Conservation (phyloP, 306 rosid species). For the Glycine soja region DNA sequence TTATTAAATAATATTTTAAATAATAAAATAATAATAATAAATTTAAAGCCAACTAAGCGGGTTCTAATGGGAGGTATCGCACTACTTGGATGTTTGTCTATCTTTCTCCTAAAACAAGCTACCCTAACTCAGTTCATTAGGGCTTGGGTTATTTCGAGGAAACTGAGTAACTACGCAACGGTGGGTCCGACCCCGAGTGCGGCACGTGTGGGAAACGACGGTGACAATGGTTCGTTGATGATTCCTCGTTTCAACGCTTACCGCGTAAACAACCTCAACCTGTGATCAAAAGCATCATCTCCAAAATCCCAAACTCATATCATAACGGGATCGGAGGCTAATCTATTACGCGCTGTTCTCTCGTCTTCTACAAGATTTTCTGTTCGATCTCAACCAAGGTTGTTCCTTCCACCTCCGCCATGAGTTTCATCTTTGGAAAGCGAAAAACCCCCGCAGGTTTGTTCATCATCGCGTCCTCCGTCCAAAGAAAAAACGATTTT, state of each 20-base stretch:
- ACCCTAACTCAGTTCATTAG: no score
- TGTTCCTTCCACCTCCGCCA: slow-evolving; percentile 47
- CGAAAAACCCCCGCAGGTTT: slow-evolving; percentile 93
- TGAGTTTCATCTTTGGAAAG: slow-evolving; percentile 97
- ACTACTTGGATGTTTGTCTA: no score
- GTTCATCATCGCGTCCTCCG: no score
- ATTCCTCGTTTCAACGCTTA: slow-evolving; percentile 48
- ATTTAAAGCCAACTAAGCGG: no score
- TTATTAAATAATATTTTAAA: no score
- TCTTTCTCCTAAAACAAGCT: no score
- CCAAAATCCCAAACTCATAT: neutral
- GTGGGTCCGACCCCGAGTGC: slow-evolving; percentile 17
- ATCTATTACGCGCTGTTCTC: neutral
- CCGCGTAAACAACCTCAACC: slow-evolving; percentile 59
- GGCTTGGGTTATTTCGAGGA: neutral
- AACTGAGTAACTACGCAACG: neutral
- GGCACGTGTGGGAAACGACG: slow-evolving; percentile 50
- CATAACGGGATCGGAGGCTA: no score
- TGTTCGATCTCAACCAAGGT: slow-evolving; percentile 9
- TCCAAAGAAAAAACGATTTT: no score
- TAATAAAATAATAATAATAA: no score
- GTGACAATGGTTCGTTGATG: slow-evolving; percentile 38
- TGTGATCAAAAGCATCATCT: slow-evolving; percentile 31
- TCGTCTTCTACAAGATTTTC: neutral
- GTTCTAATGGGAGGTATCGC: no score